These are phyloP conservation scores for Stagonosporopsis cucurbitacearum DNA, from an alignment of 2,329 filamentous ascomycete genomes.

Conservation along the genomic window DNA sequence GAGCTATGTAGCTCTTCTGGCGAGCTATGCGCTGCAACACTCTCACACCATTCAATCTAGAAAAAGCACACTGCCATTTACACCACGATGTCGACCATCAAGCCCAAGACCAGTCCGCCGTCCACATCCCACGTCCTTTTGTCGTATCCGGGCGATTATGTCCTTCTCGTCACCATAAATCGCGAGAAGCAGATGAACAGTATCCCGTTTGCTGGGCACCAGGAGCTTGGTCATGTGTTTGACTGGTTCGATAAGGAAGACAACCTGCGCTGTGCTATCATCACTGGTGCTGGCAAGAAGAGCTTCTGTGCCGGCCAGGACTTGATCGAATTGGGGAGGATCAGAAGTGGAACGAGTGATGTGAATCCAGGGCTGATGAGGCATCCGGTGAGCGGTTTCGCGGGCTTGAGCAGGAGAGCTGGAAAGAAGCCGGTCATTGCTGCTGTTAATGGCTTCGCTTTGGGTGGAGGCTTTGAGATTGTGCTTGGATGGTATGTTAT, in stretches of 20 bases:
- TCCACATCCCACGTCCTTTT: slow-evolving; percentile 48
- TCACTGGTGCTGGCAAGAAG: slow-evolving; percentile 59
- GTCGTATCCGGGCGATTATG: slow-evolving; percentile 55
- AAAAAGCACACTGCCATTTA: too few species aligned
- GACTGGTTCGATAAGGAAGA: slow-evolving; percentile 62
- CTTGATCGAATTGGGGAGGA: slow-evolving; percentile 54
- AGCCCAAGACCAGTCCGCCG: slow-evolving; percentile 40
- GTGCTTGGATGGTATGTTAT: slow-evolving; percentile 59
- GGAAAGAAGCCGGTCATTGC: slow-evolving; percentile 69
- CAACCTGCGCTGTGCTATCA: slow-evolving; percentile 54
- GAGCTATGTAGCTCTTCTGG: slow-evolving; percentile 14
- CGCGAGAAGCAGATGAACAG: slow-evolving; percentile 58
- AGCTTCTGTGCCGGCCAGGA: slow-evolving; percentile 65
- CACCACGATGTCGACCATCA: slow-evolving; percentile 34
- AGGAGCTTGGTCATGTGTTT: slow-evolving; percentile 58
- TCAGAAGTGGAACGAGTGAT: slow-evolving; percentile 35
- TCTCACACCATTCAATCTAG: background rate
- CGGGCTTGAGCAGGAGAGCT: slow-evolving; percentile 60
- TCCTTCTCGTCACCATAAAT: slow-evolving; percentile 62
- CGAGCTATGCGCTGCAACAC: background rate
- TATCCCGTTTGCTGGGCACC: slow-evolving; percentile 51
- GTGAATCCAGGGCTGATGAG: slow-evolving; percentile 34
- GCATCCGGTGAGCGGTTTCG: slow-evolving; percentile 60
- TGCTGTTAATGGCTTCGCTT: slow-evolving; percentile 64
- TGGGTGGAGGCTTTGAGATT: slow-evolving; percentile 66